Base-by-base conservation (phyloP, 2,329 filamentous ascomycete genomes). In the Taxawa tesnikishii region DNA sequence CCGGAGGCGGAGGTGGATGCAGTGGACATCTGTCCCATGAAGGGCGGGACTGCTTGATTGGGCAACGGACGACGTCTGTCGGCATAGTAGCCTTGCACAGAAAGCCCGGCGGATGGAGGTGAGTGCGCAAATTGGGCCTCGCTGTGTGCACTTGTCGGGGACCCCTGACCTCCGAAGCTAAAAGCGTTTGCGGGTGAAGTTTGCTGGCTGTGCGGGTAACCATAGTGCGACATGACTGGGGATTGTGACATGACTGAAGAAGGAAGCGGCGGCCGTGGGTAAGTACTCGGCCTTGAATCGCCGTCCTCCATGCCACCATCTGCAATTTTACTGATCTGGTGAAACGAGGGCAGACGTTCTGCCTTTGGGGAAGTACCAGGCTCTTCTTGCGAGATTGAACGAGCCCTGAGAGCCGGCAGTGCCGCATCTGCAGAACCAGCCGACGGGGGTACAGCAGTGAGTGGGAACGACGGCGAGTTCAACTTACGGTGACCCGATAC, bases 301-400 rank as follows among this genome's bases (percentile, higher is more conserved):
- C 42, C 41, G 15, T 47, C 43, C 25, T 45, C 42, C 1, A 40
- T 40, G 8, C 41, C 47, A 13, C 39, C 43, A 24, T 51, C 48
- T 9, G 48, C 48, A 25, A 52, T 44, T 24, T 47, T 42, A 25
- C 41, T 53, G 21, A 53, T 31, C 28, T 55, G 48, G 14, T 39
- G 43, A 21, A 54, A 50, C 1, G 49, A 47, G 8, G 53, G 53
- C 21, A 55, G 37, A 24, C 44, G 45, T 31, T 46, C 46, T 4
- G 31, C 41, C 18, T 38, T 36, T 3, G 44, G 43, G 3, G 48
- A 48, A 11, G 29, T 11, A 13, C 30, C 31, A 9, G 37, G 21
- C 6, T 34, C 34, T 4, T 44, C 41, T 13, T 29, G 32, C 10
- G 34, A 33, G 3, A 46, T 29, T 9, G 44, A 43, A 3, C 37